Conservation (phyloP, 192 early-diverging fungal species). For the Backusella australiensis region DNA sequence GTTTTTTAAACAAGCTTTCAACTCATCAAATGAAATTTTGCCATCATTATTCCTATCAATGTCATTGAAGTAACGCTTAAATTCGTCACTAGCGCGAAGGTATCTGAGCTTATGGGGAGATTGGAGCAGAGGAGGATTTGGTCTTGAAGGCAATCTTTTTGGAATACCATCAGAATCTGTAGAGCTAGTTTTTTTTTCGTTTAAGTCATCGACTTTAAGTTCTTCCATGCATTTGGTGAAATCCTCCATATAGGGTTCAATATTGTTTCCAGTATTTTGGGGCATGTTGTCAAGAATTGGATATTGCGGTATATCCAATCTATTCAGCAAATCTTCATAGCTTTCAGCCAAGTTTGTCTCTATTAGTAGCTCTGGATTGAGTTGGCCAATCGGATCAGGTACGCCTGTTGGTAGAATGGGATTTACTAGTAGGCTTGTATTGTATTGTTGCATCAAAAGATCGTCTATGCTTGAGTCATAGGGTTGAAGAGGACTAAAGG, state of each 20-base stretch:
- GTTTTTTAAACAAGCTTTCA: background rate
- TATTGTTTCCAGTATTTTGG: background rate
- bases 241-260: background rate
- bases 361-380: background rate
- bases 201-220: background rate
- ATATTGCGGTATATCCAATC: background rate
- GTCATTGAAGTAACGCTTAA: background rate
- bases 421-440: background rate
- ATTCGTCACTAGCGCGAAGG: background rate
- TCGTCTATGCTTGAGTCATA: background rate
- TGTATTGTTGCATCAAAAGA: background rate
- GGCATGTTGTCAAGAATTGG: background rate
- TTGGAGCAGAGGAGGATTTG: background rate
- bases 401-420: background rate
- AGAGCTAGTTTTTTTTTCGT: background rate
- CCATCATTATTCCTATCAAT: background rate
- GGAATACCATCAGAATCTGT: background rate
- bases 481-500: background rate
- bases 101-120: background rate
- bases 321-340: background rate
- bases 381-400: background rate
- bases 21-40: background rate
- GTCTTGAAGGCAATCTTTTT: conserved; percentile 1
- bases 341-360: background rate
- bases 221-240: background rate